phyloP scores from a whole-genome alignment of 495 filamentous ascomycete genomes.

The Penicillium steckii region DNA sequence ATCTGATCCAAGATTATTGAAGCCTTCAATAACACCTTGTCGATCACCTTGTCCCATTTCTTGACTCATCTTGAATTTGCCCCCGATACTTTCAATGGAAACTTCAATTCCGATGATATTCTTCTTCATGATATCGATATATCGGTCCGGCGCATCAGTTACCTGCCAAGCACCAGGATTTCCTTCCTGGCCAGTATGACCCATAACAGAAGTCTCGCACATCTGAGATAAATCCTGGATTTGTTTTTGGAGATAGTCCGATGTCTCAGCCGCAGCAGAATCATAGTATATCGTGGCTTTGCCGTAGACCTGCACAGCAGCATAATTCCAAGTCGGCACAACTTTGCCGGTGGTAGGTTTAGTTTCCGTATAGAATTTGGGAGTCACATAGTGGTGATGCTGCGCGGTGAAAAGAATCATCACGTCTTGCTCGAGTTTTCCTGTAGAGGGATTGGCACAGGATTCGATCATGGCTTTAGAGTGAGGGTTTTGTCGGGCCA shows the following conservation, averaged over 20 bases:
- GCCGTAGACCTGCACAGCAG: conserved; percentile 53
- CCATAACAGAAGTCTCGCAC: conserved; percentile 47
- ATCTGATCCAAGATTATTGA: conserved; percentile 41
- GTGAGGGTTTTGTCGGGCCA: conserved; percentile 56
- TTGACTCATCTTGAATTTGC: conserved; percentile 61
- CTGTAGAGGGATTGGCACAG: conserved; percentile 1
- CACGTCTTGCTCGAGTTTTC: conserved; percentile 20
- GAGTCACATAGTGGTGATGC: conserved; percentile 53
- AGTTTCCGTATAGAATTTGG: conserved; percentile 56
- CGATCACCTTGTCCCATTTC: conserved; percentile 47
- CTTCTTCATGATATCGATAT: conserved; percentile 49
- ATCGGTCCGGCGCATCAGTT: conserved; percentile 45
- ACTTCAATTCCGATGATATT: conserved; percentile 54
- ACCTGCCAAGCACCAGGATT: conserved; percentile 43
- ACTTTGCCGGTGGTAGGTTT: conserved; percentile 55
- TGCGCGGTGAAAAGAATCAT: conserved; percentile 51
- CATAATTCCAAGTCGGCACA: conserved; percentile 59
- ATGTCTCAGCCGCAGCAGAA: conserved; percentile 30
- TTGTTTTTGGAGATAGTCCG: conserved; percentile 37
- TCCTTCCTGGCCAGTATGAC: conserved; percentile 32
- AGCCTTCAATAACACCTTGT: conserved; percentile 47
- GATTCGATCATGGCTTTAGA: conserved; percentile 49
- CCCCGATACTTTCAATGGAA: conserved; percentile 41
- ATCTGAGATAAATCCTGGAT: conserved; percentile 41
- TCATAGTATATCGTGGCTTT: conserved; percentile 44